Conservation (phyloP, 805 yeast species). For the Kodamaea hsintzibuensis region DNA sequence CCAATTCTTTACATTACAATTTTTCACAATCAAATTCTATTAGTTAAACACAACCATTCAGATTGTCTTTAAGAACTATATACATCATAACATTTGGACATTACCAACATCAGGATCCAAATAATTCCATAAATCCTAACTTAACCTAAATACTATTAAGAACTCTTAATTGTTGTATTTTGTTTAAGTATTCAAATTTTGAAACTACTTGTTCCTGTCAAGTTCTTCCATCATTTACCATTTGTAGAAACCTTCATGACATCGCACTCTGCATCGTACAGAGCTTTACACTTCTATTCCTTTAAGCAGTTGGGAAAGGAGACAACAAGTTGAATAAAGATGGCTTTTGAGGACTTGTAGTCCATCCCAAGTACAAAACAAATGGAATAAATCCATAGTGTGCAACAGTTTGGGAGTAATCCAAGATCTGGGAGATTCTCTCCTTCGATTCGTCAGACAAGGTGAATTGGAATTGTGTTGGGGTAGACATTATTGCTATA, state of each 20-base stretch:
- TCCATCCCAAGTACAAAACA: conserved; percentile 77
- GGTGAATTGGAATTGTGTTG: conserved; percentile 28
- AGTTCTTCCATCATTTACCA: background rate
- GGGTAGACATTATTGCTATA: conserved; percentile 12
- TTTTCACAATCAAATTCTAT: background rate
- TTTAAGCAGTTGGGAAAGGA: conserved; percentile 75
- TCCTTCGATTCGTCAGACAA: conserved; percentile 62
- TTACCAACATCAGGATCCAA: background rate
- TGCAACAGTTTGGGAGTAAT: conserved; percentile 79
- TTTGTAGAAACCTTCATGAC: background rate
- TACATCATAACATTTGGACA: conserved; percentile 10
- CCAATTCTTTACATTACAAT: background rate
- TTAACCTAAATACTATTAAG: too few species aligned
- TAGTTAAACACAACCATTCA: background rate
- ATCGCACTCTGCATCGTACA: background rate
- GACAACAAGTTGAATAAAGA: conserved; percentile 72
- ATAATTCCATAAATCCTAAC: background rate
- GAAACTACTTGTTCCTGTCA: background rate
- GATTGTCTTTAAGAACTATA: conserved; percentile 8
- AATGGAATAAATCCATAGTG: conserved; percentile 98
- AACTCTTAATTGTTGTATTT: too few species aligned
- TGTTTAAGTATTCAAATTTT: background rate
- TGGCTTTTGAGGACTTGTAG: conserved; percentile 80
- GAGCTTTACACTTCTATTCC: background rate
- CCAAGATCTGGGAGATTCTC: conserved; percentile 81